phyloP scores from a whole-genome alignment of 495 filamentous ascomycete genomes.

The Aspergillus mulundensis region DNA sequence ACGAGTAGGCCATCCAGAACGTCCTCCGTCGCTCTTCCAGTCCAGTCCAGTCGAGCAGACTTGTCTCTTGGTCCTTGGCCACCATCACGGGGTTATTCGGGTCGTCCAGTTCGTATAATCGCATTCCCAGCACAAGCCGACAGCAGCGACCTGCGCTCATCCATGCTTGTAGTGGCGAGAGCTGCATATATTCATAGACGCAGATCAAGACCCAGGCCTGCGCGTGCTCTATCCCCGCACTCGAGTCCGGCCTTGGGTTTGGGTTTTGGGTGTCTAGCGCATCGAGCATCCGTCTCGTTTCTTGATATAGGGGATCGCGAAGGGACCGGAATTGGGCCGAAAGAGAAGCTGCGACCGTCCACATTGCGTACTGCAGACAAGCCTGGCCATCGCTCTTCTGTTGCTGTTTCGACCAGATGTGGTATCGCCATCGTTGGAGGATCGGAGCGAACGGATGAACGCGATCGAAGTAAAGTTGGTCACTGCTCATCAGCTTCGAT shows the following conservation, averaged over 20 bases:
- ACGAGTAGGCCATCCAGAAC: conserved; percentile 54
- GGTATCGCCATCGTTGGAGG: conserved; percentile 44
- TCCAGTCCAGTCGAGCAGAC: conserved; percentile 23
- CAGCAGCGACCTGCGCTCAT: conserved; percentile 53
- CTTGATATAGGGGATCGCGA: conserved; percentile 42
- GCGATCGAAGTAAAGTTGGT: conserved; percentile 57
- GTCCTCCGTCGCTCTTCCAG: conserved; percentile 49
- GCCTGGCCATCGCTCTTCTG: conserved; percentile 28
- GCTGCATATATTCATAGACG: conserved; percentile 50
- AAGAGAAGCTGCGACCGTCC: conserved; percentile 48
- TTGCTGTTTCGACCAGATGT: conserved; percentile 29
- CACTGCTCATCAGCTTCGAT: conserved; percentile 21
- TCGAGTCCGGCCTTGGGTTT: neutral
- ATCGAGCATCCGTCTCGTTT: conserved; percentile 45
- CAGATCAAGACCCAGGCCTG: conserved; percentile 54
- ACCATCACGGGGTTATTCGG: conserved; percentile 15
- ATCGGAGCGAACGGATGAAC: conserved; percentile 53
- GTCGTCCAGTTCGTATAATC: conserved; percentile 48
- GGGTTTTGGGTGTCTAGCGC: conserved; percentile 12
- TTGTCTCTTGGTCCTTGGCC: conserved; percentile 9
- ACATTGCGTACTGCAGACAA: conserved; percentile 54
- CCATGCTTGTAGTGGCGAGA: conserved; percentile 44
- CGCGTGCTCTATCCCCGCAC: conserved; percentile 35
- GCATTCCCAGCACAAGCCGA: conserved; percentile 47
- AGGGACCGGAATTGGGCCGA: conserved; percentile 50